These are phyloP conservation scores for Backusella liffmaniae DNA, from an alignment of 192 early-diverging fungal genomes.

Conservation along the genomic window DNA sequence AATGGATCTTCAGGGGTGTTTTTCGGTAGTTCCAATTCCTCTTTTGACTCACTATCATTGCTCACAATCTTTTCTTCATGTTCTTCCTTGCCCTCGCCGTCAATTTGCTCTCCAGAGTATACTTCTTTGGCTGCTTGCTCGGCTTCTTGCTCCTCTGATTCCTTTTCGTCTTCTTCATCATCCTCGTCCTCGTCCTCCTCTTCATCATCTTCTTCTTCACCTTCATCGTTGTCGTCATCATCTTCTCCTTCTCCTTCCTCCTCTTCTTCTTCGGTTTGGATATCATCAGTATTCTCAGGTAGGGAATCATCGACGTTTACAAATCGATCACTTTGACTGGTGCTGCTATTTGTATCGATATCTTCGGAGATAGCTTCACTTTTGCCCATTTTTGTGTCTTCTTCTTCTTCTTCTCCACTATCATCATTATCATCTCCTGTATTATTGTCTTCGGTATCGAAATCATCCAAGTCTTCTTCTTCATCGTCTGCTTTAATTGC, in stretches of 20 bases:
- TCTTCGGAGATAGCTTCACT: neutral
- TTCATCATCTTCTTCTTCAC: neutral
- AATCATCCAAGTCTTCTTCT: neutral
- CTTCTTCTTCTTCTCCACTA: neutral
- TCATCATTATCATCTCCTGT: neutral
- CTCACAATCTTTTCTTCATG: neutral
- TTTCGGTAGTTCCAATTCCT: neutral
- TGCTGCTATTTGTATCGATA: neutral
- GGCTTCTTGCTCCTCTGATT: neutral
- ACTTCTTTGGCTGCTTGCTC: neutral
- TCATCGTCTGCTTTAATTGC: neutral
- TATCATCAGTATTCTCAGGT: neutral
- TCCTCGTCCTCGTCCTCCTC: neutral
- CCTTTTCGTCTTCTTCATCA: neutral
- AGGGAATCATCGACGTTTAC: neutral
- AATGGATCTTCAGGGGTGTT: neutral
- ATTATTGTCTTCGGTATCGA: neutral
- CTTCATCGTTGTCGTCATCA: neutral
- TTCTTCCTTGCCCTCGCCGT: neutral
- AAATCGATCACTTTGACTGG: neutral
- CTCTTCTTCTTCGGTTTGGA: neutral
- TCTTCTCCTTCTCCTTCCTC: neutral
- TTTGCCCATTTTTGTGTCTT: neutral
- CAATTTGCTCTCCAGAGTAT: neutral
- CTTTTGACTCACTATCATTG: neutral